phyloP scores from a whole-genome alignment of 2,329 filamentous ascomycete species.

The Gaeumannomyces tritici region DNA sequence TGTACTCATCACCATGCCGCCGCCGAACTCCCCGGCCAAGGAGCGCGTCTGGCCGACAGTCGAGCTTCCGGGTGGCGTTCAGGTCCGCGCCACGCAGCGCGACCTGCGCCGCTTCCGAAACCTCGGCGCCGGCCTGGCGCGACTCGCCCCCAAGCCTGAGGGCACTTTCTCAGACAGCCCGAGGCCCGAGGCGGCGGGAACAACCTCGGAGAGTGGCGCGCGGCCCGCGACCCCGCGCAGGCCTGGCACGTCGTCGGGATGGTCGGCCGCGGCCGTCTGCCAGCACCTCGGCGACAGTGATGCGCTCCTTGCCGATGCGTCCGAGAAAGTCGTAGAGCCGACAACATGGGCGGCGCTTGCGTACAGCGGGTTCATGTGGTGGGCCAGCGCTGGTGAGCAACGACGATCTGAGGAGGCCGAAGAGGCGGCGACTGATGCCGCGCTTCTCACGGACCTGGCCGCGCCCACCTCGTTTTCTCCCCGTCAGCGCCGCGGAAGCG shows the following conservation, averaged over 20 bases:
- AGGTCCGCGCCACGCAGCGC: constrained; percentile 78
- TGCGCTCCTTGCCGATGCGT: constrained; percentile 31
- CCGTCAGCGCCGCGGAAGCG: constrained; percentile 4
- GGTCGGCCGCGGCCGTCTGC: constrained; percentile 9
- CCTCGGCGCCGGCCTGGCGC: constrained; percentile 53
- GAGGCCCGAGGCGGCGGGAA: neutral
- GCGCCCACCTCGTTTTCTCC: constrained; percentile 17
- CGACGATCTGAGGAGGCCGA: constrained; percentile 50
- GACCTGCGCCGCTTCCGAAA: constrained; percentile 73
- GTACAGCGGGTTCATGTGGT: constrained; percentile 82
- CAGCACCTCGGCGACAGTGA: constrained; percentile 19
- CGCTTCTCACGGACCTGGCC: constrained; percentile 43
- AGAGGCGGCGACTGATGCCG: constrained; percentile 42
- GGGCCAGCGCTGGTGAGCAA: constrained; percentile 74
- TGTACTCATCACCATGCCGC: constrained; percentile 74
- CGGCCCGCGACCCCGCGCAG: neutral
- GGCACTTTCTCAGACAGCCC: neutral
- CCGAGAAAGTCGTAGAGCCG: constrained; percentile 51
- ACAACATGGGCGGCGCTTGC: constrained; percentile 64
- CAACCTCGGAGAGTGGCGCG: constrained; percentile 9
- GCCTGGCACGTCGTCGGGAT: constrained; percentile 7
- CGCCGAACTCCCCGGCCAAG: constrained; percentile 44
- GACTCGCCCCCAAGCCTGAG: constrained; percentile 20
- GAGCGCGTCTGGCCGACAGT: constrained; percentile 68
- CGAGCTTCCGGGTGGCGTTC: constrained; percentile 51